Evolutionary conservation across 306 rosid species (phyloP), one percentile per base, ranked within the genome.

Genomic region (Pterocarpus macrocarpus): DNA sequence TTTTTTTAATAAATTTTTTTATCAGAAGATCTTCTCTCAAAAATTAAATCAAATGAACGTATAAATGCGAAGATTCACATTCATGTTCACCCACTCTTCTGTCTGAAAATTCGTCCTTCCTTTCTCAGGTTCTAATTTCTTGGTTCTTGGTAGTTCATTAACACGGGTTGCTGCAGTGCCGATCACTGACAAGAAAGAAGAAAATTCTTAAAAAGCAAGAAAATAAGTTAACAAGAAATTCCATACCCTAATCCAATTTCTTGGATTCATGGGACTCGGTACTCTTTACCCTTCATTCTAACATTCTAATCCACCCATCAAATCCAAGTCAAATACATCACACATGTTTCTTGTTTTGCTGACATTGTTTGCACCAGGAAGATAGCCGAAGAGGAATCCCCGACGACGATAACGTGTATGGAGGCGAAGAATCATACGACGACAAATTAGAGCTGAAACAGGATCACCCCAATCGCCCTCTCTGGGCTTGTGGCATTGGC

Each of bases 401-500:
- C 52, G 95, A 87, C 0, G 94, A 88, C 1, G 95, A 87, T 14
- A 85, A 83, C 14, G 63, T 4, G 0, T 90, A 82, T 72, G 87
- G 83, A 62, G 90, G 89, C 36, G 95, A 90, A 6, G 97, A 95
- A 47, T 79, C 64, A 22, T 92, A 91, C 44, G 91, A 93, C 1
- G 97, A 93, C 87, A 93, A 93, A 73, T 74, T 95, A 57, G 99
- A 95, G 86, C 59, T 95, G 69, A 95, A 95, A 81, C 95, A 82
- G 16, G 98, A 95, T 86, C 97, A 95, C 17, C 14, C 11, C 2
- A 95, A 93, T 77, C 88, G 99, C 17, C 99, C 99, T n/a, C 80
- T 95, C 30, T 95, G 97, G 97, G 97, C 97, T 64, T 95, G 99
- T 64, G 95, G 89, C 65, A 93, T 93, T 86, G 97, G 99, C 7